phyloP scores from a whole-genome alignment of 768 basidiomycete species.

The Pulveroboletus sp. region DNA sequence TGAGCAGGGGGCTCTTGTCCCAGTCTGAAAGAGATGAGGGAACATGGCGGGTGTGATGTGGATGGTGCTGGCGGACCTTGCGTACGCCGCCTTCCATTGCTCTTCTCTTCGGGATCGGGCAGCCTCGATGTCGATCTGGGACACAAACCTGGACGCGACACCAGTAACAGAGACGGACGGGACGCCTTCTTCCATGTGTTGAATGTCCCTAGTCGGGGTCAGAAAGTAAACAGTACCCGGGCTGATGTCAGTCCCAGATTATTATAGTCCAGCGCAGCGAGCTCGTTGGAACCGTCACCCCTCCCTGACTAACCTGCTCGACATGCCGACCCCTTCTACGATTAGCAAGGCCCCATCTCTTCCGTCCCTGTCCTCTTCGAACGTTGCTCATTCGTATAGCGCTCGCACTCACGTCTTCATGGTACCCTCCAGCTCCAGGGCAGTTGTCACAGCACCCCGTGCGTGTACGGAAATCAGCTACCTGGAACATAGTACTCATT shows the following conservation, averaged over 20 bases:
- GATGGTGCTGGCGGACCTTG: constrained; percentile 42
- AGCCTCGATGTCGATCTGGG: constrained; percentile 70
- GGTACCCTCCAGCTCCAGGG: constrained; percentile 41
- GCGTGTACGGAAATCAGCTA: constrained; percentile 23
- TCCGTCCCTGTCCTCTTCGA: constrained; percentile 23
- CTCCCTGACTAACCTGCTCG: not conserved
- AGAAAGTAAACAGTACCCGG: constrained; percentile 9
- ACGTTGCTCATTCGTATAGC: constrained; percentile 27
- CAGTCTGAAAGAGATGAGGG: constrained; percentile 41
- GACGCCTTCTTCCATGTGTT: constrained; percentile 57
- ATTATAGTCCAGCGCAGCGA: not conserved
- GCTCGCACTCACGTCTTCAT: constrained; percentile 22
- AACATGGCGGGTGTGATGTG: not conserved
- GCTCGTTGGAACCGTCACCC: not conserved
- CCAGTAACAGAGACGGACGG: constrained; percentile 68
- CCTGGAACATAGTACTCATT: not conserved
- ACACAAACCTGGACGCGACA: constrained; percentile 82
- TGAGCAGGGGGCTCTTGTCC: constrained; percentile 81
- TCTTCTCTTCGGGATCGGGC: constrained; percentile 71
- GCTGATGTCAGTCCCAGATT: not conserved
- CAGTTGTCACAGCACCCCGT: constrained; percentile 71
- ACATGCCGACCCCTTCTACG: constrained; percentile 18
- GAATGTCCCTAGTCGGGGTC: constrained; percentile 15
- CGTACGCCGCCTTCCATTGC: constrained; percentile 89
- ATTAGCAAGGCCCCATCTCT: constrained; percentile 16